A percentile compares a stretch with the other conserved stretches of the same genome.
Evolutionary conservation across 306 rosid genomes (phyloP).

Genomic region (Castanea crenata): DNA sequence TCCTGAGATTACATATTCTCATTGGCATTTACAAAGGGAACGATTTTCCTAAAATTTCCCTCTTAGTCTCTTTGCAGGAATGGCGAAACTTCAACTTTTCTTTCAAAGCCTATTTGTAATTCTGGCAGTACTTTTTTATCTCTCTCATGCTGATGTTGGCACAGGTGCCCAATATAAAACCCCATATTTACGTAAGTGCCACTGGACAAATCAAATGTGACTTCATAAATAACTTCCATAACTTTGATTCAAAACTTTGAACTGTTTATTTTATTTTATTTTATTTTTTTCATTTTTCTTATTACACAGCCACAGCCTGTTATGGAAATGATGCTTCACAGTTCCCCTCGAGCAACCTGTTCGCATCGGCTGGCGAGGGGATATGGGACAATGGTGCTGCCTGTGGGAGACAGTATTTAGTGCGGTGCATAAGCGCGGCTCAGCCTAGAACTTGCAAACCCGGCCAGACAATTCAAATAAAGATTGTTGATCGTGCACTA

Average conservation of each 20-base stretch:
- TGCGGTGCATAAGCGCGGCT: constrained; percentile 65
- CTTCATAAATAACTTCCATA: neutral
- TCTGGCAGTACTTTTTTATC: constrained; percentile 20
- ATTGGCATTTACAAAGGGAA: too few relatives aligned
- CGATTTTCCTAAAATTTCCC: too few relatives aligned
- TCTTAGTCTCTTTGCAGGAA: neutral
- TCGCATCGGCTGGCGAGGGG: constrained; percentile 77
- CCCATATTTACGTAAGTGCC: constrained; percentile 61
- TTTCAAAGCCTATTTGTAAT: constrained; percentile 4
- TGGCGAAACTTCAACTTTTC: constrained; percentile 20
- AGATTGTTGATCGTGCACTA: constrained; percentile 61
- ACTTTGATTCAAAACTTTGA: neutral
- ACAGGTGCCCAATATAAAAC: constrained; percentile 49
- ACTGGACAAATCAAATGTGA: neutral
- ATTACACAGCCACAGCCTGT: constrained; percentile 55
- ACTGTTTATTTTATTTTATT: neutral
- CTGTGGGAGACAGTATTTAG: constrained; percentile 67
- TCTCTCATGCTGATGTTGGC: constrained; percentile 55
- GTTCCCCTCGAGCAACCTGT: constrained; percentile 60
- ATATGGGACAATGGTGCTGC: constrained; percentile 95
- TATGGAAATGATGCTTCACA: constrained; percentile 34
- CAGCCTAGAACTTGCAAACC: constrained; percentile 46
- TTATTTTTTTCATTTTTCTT: neutral
- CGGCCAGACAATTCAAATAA: constrained; percentile 51
- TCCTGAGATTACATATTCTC: too few relatives aligned